Percentiles rank a stretch among this genome's conserved stretches.
These are phyloP conservation scores for Acmispon strigosus DNA, from an alignment of 306 rosid species.

Conservation along the genomic window DNA sequence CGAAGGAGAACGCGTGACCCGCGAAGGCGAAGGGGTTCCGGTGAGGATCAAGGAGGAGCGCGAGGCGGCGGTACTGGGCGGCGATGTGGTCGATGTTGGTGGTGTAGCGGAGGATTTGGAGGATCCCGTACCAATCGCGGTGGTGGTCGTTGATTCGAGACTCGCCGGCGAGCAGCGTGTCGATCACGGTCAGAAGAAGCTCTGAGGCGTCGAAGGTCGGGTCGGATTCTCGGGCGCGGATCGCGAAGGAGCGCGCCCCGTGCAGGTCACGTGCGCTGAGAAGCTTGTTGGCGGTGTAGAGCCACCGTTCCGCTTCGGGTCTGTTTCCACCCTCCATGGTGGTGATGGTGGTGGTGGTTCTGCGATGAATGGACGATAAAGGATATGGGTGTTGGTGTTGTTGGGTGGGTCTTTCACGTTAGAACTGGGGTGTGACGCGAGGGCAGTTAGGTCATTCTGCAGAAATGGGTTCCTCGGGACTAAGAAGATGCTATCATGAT, in stretches of 20 bases:
- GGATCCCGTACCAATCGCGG: conserved; percentile 71
- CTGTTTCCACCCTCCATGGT: conserved; percentile 42
- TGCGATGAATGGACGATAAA: background rate
- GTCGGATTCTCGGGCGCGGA: conserved; percentile 86
- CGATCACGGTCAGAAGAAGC: conserved; percentile 69
- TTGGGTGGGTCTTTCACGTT: background rate
- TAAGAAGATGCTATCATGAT: background rate
- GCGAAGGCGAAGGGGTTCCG: conserved; percentile 53
- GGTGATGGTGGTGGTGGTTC: background rate
- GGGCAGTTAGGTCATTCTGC: conserved; percentile 19
- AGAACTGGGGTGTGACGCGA: background rate
- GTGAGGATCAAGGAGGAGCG: conserved; percentile 63
- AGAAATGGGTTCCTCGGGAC: background rate
- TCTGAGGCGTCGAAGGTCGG: conserved; percentile 65
- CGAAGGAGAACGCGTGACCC: conserved; percentile 65
- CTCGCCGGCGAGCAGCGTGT: conserved; percentile 66
- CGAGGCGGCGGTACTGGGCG: conserved; percentile 72
- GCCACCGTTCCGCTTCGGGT: conserved; percentile 88
- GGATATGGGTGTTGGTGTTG: background rate
- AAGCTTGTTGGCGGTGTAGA: conserved; percentile 74
- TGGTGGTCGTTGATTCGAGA: conserved; percentile 51
- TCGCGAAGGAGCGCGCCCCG: conserved; percentile 76
- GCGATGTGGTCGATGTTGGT: conserved; percentile 72
- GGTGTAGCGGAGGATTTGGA: conserved; percentile 61
- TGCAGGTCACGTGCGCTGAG: conserved; percentile 69